Conservation (phyloP, 2,329 filamentous ascomycete genomes). For the Niveomyces coronatus region DNA sequence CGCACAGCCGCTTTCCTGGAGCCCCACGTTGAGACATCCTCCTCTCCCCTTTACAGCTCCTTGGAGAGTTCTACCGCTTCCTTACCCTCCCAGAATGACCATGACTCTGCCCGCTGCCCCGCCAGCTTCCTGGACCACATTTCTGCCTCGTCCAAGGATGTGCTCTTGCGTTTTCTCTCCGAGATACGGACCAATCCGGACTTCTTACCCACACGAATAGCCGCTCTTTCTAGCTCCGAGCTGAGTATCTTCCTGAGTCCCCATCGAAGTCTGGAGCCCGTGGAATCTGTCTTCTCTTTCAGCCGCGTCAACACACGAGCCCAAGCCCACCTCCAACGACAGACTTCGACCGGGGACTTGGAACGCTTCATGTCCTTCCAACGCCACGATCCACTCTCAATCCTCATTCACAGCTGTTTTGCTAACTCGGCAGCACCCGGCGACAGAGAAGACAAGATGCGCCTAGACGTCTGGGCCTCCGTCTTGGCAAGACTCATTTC, state of each 20-base stretch:
- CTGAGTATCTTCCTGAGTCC: constrained; percentile 68
- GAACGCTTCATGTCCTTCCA: constrained; percentile 83
- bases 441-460: constrained; percentile 67
- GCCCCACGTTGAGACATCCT: constrained; percentile 55
- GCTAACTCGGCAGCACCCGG: constrained; percentile 75
- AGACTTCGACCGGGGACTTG: constrained; percentile 42
- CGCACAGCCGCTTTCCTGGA: constrained; percentile 61
- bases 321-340: constrained; percentile 34
- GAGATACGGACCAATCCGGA: constrained; percentile 78
- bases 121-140: constrained; percentile 60
- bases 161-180: constrained; percentile 68
- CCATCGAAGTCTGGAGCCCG: constrained; percentile 67
- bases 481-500: constrained; percentile 75
- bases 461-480: constrained; percentile 80
- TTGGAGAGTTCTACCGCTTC: constrained; percentile 41
- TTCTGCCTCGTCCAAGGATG: constrained; percentile 61
- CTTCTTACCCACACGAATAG: constrained; percentile 76
- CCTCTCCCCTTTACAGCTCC: constrained; percentile 31
- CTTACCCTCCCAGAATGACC: constrained; percentile 29
- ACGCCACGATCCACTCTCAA: constrained; percentile 74
- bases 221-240: constrained; percentile 64
- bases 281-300: constrained; percentile 73
- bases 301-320: constrained; percentile 41
- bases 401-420: constrained; percentile 80
- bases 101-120: constrained; percentile 18